Evolutionary conservation across 495 filamentous ascomycete species (phyloP).

Genomic region (Hypoxylon lienhwacheense): DNA sequence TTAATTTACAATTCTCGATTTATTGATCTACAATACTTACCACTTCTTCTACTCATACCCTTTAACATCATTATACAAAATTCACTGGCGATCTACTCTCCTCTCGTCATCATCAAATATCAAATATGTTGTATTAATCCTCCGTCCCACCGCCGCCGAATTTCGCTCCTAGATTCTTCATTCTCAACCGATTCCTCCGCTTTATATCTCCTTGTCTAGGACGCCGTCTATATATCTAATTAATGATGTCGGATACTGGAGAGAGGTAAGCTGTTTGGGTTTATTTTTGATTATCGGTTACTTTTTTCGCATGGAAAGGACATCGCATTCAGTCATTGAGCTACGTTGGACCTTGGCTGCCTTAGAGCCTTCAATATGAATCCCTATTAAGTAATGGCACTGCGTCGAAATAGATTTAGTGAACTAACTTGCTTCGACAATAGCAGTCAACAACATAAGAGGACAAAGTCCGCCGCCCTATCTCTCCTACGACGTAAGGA

Average conservation of each 20-base stretch:
- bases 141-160: conserved; percentile 1
- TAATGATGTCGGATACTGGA: conserved; percentile 49
- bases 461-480: conserved; percentile 55
- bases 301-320: neutral
- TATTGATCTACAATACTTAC: too few species aligned
- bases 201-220: conserved; percentile 10
- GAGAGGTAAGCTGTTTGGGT: conserved; percentile 51
- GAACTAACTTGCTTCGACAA: conserved; percentile 19
- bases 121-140: conserved; percentile 19
- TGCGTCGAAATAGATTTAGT: conserved; percentile 3
- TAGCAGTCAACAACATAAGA: conserved; percentile 55
- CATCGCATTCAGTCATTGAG: conserved; percentile 8
- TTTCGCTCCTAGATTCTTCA: conserved; percentile 2
- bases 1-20: too few species aligned
- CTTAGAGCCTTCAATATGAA: neutral
- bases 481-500: conserved; percentile 52
- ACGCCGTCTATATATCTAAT: conserved; percentile 5
- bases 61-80: neutral
- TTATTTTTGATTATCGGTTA: neutral
- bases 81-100: neutral
- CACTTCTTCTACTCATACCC: neutral
- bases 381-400: neutral
- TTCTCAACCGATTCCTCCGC: conserved; percentile 1
- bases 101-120: conserved; percentile 2
- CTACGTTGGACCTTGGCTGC: too few species aligned